Percentiles rank a stretch among this genome's conserved stretches.
phyloP scores from a whole-genome alignment of 2,329 filamentous ascomycete species.

The Iodosphaeria phyllophila region DNA sequence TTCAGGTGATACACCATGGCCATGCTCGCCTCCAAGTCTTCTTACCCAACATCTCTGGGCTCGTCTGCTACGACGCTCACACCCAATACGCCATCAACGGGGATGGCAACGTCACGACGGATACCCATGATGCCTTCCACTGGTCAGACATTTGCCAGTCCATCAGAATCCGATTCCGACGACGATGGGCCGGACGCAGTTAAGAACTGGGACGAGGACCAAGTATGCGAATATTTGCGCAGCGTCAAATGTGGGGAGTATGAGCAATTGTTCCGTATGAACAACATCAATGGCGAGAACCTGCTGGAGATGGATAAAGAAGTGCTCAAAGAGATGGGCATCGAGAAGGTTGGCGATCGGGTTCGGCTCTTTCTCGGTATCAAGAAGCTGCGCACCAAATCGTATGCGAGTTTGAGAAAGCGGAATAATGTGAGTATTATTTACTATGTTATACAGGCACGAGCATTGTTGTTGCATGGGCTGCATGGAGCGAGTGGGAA shows the following conservation, averaged over 20 bases:
- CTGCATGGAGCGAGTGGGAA: no score
- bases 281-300: conserved; percentile 96
- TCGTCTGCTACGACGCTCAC: conserved; percentile 24
- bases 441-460: no score
- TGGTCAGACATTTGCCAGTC: conserved; percentile 51
- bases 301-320: conserved; percentile 93
- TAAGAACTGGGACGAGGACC: conserved; percentile 80
- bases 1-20: conserved; percentile 33
- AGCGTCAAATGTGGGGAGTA: conserved; percentile 91
- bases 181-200: conserved; percentile 57
- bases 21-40: conserved; percentile 60
- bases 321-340: conserved; percentile 91
- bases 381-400: conserved; percentile 63
- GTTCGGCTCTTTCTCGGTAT: conserved; percentile 78
- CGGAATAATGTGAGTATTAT: conserved; percentile 69
- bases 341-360: conserved; percentile 92
- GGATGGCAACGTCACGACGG: conserved; percentile 32
- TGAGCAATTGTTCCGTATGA: conserved; percentile 71
- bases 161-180: conserved; percentile 82
- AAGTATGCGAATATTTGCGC: conserved; percentile 76
- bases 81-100: conserved; percentile 26
- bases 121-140: conserved; percentile 26
- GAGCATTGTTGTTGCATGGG: no score
- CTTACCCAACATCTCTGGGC: conserved; percentile 41
- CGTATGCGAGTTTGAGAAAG: conserved; percentile 61